Percentiles rank a stretch among this genome's conserved stretches.
Evolutionary conservation across 768 basidiomycete genomes (phyloP).

Genomic region (Amanita rubescens): DNA sequence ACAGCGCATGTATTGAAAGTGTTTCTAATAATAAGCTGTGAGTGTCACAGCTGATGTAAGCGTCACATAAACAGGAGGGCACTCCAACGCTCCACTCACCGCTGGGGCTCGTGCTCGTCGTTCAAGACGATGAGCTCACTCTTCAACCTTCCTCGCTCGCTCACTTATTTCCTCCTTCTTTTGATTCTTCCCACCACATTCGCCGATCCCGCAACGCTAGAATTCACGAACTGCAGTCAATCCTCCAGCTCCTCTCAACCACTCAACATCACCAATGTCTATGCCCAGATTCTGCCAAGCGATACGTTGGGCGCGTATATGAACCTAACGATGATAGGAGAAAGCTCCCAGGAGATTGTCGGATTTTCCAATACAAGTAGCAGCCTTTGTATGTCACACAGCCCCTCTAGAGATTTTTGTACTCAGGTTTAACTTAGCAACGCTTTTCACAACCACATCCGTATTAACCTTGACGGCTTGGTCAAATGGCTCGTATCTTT

Average conservation of each 20-base stretch:
- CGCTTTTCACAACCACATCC: slow-evolving; percentile 77
- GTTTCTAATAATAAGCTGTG: too few species aligned
- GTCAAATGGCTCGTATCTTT: slow-evolving; percentile 68
- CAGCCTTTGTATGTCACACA: slow-evolving; percentile 53
- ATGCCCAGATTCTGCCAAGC: slow-evolving; percentile 56
- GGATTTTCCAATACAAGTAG: slow-evolving; percentile 53
- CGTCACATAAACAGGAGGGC: background rate
- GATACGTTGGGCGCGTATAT: slow-evolving; percentile 38
- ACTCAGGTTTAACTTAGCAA: slow-evolving; percentile 40
- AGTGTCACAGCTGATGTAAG: background rate
- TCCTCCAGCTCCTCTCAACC: slow-evolving; percentile 44
- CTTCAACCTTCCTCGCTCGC: slow-evolving; percentile 10
- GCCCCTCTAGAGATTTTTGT: background rate
- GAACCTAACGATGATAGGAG: slow-evolving; percentile 69
- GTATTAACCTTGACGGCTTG: slow-evolving; percentile 74
- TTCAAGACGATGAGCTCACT: slow-evolving; percentile 18
- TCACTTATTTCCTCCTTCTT: slow-evolving; percentile 19
- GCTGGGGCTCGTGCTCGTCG: slow-evolving; percentile 13
- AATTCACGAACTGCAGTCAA: slow-evolving; percentile 56
- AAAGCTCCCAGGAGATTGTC: slow-evolving; percentile 48
- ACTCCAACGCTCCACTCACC: too few species aligned
- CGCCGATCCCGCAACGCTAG: slow-evolving; percentile 54
- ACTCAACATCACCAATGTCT: slow-evolving; percentile 61
- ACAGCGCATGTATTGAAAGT: too few species aligned
- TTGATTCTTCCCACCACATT: slow-evolving; percentile 18